These are phyloP conservation scores for Simplicillium sp. DNA, from an alignment of 2,329 filamentous ascomycete species.

Conservation along the genomic window DNA sequence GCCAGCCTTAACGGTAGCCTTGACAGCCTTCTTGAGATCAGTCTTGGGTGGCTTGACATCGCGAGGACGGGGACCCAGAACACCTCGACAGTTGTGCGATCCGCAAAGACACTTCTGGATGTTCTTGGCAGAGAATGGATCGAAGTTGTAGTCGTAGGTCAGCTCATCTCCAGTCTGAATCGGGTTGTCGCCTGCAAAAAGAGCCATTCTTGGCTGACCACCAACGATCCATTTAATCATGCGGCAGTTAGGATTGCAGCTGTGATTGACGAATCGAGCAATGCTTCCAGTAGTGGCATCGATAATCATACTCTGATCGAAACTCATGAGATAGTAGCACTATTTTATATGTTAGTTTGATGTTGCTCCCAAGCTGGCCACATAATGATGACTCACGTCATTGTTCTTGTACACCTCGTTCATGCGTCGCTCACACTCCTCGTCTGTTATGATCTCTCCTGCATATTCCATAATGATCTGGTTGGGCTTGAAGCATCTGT, in stretches of 20 bases:
- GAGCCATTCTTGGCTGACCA: conserved; percentile 88
- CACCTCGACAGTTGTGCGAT: conserved; percentile 52
- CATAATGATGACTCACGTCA: conserved; percentile 49
- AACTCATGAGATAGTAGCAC: conserved; percentile 98
- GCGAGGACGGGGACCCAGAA: conserved; percentile 52
- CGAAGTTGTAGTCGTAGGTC: conserved; percentile 82
- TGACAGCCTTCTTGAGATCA: conserved; percentile 26
- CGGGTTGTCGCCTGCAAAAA: conserved; percentile 83
- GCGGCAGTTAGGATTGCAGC: conserved; percentile 88
- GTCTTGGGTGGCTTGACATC: conserved; percentile 42
- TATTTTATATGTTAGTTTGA: conserved; percentile 24
- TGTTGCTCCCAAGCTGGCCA: neutral
- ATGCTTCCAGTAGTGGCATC: conserved; percentile 94
- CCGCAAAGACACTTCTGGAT: conserved; percentile 59
- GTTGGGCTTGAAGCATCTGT: conserved; percentile 74
- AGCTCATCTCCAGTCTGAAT: conserved; percentile 94
- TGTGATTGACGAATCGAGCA: conserved; percentile 96
- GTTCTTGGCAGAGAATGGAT: conserved; percentile 60
- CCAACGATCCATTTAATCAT: conserved; percentile 98
- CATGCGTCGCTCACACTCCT: conserved; percentile 90
- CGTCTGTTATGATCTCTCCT: conserved; percentile 92
- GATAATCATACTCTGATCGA: conserved; percentile 97
- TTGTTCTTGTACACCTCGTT: conserved; percentile 89
- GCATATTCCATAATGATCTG: conserved; percentile 99
- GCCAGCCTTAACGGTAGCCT: conserved; percentile 33